Base-by-base conservation (phyloP, 352 stramenopile genomes). In the Globisporangium okanoganense region DNA sequence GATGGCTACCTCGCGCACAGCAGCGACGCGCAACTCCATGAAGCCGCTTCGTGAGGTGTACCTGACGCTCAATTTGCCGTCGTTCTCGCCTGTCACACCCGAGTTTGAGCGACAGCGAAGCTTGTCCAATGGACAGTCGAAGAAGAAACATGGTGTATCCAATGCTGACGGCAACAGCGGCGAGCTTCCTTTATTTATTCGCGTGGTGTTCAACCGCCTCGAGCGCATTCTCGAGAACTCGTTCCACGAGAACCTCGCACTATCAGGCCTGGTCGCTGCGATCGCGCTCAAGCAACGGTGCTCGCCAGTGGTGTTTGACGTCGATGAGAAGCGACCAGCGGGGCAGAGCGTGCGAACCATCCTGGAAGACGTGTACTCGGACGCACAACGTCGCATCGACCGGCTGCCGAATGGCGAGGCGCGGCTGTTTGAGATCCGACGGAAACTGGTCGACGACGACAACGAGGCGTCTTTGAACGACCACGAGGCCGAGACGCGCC, bases 221-320 rank as follows among this genome's bases (percentile, higher is more conserved):
- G 84, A 94, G 62, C 72, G 85, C 9, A 61, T 93, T 25, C 62
- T 95, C 44, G 82, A 93, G 59, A 92, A 87, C 67, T 92, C 84
- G 5, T 88, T 95, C 43, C 70, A 90, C 5, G 86, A 93, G 61
- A 95, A 94, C 40, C 54, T 95, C 16, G 82, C 86, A 18, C 64
- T 95, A 2, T 95, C 86, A 3, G 86, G 86, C 5, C 52, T 95
- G 36, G 72, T 95, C 24, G 86, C 82, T 24, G 69, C 73, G n/a
- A 64, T 95, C 2, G 84, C 86, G 1, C 76, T 88, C 12, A 91
- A 90, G 64, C 58, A 69, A 6, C 70, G 70, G 20, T 92, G 80
- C 33, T 68, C 68, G 0, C 25, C 61, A 0, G 60, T 82, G 2
- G 68, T 92, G 35, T 91, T 91, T 55, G 81, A 90, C 38, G 49